phyloP scores from a whole-genome alignment of 352 stramenopile species.

The Phytophthora podocarpi region DNA sequence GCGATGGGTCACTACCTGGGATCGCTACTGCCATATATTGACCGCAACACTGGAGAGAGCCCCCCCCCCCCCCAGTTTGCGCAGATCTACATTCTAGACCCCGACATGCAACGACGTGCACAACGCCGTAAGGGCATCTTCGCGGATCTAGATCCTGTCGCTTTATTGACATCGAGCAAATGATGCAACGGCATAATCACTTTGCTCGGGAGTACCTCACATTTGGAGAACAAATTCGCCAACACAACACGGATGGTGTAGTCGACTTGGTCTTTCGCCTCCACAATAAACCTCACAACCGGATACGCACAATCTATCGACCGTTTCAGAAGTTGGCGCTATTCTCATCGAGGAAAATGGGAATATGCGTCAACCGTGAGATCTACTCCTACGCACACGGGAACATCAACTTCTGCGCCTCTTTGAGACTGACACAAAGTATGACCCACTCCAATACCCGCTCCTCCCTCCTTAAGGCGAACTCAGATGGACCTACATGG shows the following conservation, averaged over 20 bases:
- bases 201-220: constrained; percentile 1
- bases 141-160: neutral
- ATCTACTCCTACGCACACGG: neutral
- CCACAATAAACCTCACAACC: neutral
- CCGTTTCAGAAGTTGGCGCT: neutral
- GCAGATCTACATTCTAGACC: constrained; percentile 19
- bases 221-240: neutral
- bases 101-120: neutral
- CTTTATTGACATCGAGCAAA: constrained; percentile 4
- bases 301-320: constrained; percentile 6
- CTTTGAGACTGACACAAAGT: constrained; percentile 4
- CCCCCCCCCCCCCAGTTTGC: constrained; percentile 21
- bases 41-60: neutral
- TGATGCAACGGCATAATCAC: constrained; percentile 24
- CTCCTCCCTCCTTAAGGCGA: constrained; percentile 6
- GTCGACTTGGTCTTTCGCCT: neutral
- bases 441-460: constrained; percentile 9
- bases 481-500: constrained; percentile 6
- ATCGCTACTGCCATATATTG: neutral
- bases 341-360: neutral
- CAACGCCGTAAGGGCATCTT: neutral
- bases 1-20: neutral
- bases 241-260: neutral
- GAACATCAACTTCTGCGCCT: neutral
- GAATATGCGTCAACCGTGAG: neutral